Percentiles rank a stretch among this genome's conserved stretches.
Conservation (phyloP, 129 eudicot genomes). For the Centella asiatica region DNA sequence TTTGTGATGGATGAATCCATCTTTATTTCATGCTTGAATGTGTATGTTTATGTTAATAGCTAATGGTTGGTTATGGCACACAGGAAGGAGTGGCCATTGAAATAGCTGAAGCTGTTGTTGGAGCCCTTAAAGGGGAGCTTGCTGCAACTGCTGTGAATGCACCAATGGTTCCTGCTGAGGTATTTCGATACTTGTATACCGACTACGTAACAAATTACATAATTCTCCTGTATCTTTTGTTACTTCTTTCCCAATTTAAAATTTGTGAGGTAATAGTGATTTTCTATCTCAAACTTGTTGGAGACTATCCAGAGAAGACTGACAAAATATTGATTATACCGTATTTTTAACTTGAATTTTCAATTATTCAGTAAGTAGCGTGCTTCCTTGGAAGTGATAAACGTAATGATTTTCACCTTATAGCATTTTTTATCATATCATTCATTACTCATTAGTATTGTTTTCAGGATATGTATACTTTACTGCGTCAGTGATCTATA, state of each 20-base stretch:
- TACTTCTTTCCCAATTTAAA: background rate
- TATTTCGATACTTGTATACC: slow-evolving; percentile 15
- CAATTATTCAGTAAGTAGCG: background rate
- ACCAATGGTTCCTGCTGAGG: slow-evolving; percentile 99
- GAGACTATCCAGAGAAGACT: background rate
- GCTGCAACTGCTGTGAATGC: slow-evolving; percentile 98
- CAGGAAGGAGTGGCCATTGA: slow-evolving; percentile 99
- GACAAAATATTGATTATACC: background rate
- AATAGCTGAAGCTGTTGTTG: slow-evolving; percentile 98
- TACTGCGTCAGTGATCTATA: background rate
- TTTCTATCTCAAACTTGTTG: background rate
- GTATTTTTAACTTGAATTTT: background rate
- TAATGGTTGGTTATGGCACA: slow-evolving; percentile 13
- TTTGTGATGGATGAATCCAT: slow-evolving; percentile 7
- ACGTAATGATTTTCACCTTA: too few species aligned
- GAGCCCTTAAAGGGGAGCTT: slow-evolving; percentile 91
- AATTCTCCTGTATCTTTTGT: background rate
- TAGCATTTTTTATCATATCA: too few species aligned
- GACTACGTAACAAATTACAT: background rate
- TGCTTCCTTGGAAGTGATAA: background rate
- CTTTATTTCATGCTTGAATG: background rate
- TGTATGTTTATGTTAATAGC: background rate
- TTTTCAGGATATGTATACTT: background rate
- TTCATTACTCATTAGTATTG: too few species aligned
- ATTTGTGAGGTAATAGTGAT: too few species aligned